Evolutionary conservation across 2,329 filamentous ascomycete genomes (phyloP).

Genomic region (Rhinocladiella mackenziei): DNA sequence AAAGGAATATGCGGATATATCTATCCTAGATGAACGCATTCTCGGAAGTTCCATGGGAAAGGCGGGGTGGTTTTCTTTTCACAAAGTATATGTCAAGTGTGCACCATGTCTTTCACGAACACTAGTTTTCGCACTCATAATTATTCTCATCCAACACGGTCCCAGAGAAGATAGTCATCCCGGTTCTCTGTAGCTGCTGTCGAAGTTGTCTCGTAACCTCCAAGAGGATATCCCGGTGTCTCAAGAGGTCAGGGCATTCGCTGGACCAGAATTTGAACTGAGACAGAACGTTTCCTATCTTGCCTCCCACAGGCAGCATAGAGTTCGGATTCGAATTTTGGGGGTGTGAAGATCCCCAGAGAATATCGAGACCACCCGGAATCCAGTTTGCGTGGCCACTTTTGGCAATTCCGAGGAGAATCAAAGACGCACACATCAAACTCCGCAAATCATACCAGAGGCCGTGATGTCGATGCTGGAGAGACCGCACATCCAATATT

Average conservation of each 20-base stretch:
- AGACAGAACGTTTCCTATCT: constrained; percentile 8
- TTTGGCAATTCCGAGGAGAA: constrained; percentile 28
- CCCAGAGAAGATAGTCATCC: no score
- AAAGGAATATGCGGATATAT: no score
- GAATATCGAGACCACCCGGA: constrained; percentile 8
- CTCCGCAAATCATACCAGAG: constrained; percentile 32
- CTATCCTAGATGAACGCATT: no score
- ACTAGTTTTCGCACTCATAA: no score
- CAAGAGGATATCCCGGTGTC: constrained; percentile 2
- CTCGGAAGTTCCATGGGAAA: no score
- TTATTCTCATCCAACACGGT: no score
- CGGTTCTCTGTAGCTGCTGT: background rate
- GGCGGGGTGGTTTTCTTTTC: no score
- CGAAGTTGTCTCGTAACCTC: background rate
- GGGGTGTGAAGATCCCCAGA: background rate
- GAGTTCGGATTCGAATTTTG: background rate
- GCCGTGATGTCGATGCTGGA: constrained; percentile 34
- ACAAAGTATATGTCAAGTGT: no score
- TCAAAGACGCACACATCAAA: constrained; percentile 27
- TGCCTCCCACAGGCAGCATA: constrained; percentile 1
- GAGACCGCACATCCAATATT: constrained; percentile 28
- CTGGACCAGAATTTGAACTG: constrained; percentile 15
- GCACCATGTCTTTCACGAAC: no score
- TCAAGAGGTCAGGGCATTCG: constrained; percentile 10
- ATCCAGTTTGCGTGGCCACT: constrained; percentile 27